phyloP scores from a whole-genome alignment of 176 grass and related monocot genomes.

The Cocos nucifera region DNA sequence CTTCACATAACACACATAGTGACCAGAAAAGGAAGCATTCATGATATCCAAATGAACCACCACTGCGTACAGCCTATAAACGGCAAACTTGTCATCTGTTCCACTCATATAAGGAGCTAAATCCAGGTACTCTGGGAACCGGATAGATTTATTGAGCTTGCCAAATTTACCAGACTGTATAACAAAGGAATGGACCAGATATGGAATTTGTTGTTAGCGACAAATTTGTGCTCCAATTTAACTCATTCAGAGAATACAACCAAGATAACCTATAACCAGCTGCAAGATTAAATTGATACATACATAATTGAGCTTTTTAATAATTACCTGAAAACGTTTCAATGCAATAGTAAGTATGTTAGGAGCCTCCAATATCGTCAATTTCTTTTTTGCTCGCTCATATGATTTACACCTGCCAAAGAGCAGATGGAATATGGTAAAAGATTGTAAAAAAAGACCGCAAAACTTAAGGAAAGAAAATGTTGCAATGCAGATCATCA shows the following conservation, averaged over 20 bases:
- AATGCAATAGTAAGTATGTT: conserved; percentile 83
- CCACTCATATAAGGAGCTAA: conserved; percentile 63
- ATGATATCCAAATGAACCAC: conserved; percentile 68
- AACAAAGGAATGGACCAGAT: conserved; percentile 2
- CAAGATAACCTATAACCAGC: conserved; percentile 3
- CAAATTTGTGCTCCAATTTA: background rate
- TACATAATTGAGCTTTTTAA: background rate
- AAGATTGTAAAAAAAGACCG: too few species aligned
- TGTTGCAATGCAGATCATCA: too few species aligned
- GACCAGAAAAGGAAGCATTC: conserved; percentile 64
- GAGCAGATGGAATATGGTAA: background rate
- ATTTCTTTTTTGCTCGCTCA: conserved; percentile 69
- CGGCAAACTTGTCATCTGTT: conserved; percentile 56
- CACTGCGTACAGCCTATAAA: conserved; percentile 81
- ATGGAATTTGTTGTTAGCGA: conserved; percentile 8
- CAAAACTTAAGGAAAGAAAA: too few species aligned
- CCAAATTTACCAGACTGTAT: conserved; percentile 64
- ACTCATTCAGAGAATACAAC: conserved; percentile 2
- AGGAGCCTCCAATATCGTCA: conserved; percentile 76
- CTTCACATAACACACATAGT: conserved; percentile 88
- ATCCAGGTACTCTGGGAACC: conserved; percentile 57
- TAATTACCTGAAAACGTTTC: conserved; percentile 76
- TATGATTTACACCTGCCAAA: conserved; percentile 73
- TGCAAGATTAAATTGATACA: too few species aligned
- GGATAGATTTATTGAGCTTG: conserved; percentile 62